Evolutionary conservation across 2,329 filamentous ascomycete species (phyloP), one percentile per base, ranked within the genome.

Genomic region (Nemania sp.): DNA sequence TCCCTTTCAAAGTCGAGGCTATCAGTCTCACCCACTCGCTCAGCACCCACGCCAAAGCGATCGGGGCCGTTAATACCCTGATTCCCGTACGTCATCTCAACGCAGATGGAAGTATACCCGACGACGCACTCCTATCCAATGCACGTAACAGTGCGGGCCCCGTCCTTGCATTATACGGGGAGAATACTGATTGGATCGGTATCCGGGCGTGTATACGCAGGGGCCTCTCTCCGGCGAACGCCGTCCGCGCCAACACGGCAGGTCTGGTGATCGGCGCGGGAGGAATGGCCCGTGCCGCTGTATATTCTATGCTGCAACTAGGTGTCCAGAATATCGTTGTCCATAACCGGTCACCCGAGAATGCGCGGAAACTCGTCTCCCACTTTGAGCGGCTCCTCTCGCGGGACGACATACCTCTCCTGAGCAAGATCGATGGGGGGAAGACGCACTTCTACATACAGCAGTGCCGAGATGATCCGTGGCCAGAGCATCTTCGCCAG

Each of bases 121-220:
- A 79, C 24, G 81, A 82, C 4, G 77, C 77, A 1, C 70, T 83
- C 7, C 70, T 78, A 15, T 77, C 78, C 54, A 71, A 73, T n/a
- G 78, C 82, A 54, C 77, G 82, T 49, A 86, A 86, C 57, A 78
- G 83, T 37, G 79, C 84, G 1, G 88, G 88, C 0, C 81, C 84
- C 0, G 81, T 90, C 6, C 80, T 81, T 57, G 86, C 85, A 0
- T 75, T 91, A 0, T 89, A 90, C 58, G 89, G 88, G 1, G 88
- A 91, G 54, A 92, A 92, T 55, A 91, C 88, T 0, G 89, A 92
- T 68, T 92, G 89, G 86, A 87, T 91, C 28, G 89, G 89, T 5
- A 89, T 92, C 36, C 77, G 86, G 48, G 87, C 86, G 3, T 91
- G 87, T 65, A 81, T 92, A 36, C 80, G 85, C 5, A 79, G 87